Conservation (phyloP, 305 asterid genomes). For the Salvia sclarea region DNA sequence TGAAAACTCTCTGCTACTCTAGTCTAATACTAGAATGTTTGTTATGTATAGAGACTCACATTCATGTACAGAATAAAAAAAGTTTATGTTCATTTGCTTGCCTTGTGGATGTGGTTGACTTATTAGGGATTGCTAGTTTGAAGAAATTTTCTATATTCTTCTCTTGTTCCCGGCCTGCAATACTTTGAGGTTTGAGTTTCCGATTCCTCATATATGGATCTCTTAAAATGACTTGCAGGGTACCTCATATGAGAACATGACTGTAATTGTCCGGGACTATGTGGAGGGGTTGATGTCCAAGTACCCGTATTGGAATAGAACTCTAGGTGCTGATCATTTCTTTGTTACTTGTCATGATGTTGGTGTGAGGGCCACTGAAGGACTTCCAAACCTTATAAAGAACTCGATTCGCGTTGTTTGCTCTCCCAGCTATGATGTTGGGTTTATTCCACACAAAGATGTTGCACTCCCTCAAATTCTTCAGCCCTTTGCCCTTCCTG, state of each 20-base stretch:
- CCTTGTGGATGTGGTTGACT: constrained; percentile 5
- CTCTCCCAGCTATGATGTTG: constrained; percentile 98
- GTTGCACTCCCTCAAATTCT: constrained; percentile 94
- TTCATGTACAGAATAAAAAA: not conserved
- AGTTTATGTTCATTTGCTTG: constrained; percentile 6
- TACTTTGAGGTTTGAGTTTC: not conserved
- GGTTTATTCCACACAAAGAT: constrained; percentile 95
- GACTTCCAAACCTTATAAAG: constrained; percentile 83
- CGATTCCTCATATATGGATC: constrained; percentile 16
- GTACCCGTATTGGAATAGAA: constrained; percentile 95
- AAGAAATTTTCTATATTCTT: not conserved
- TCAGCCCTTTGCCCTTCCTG: constrained; percentile 96
- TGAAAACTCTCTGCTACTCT: constrained; percentile 2
- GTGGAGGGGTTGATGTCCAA: constrained; percentile 73
- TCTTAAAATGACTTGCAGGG: constrained; percentile 61
- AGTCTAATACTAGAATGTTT: not conserved
- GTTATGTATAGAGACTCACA: not conserved
- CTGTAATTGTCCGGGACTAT: constrained; percentile 73
- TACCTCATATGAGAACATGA: constrained; percentile 92
- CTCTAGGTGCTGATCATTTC: constrained; percentile 92
- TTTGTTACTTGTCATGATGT: constrained; percentile 97
- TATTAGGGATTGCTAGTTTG: constrained; percentile 15
- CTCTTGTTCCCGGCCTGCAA: not conserved
- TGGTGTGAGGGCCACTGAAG: constrained; percentile 99
- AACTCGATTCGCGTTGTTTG: constrained; percentile 92